Base-by-base conservation (phyloP, 306 rosid genomes). In the Fragaria iinumae region DNA sequence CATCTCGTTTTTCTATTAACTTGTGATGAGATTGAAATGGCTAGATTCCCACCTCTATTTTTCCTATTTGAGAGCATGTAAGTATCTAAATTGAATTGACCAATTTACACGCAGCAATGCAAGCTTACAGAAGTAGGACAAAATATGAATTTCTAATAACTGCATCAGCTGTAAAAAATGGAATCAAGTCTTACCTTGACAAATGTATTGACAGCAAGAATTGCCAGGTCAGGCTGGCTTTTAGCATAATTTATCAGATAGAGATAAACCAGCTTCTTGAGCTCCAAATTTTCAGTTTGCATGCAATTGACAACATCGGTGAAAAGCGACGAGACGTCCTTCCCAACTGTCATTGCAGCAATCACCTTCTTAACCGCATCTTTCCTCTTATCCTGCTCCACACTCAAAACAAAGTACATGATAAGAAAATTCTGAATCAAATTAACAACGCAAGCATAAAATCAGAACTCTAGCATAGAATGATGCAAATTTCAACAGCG, bases 331-430 rank as follows among this genome's bases (percentile, higher is more conserved):
- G 99, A 96, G 16, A 96, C 99, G 72, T 96, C 99, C 90, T 96
- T 96, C 85, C 98, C 99, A 41, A 96, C 99, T 55, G 99, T 96
- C 99, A 96, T 96, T 21, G 99, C 99, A 36, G 99, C 99, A 74
- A 96, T 96, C 73, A 96, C 99, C 85, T 96, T 96, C 87, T 96
- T 96, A 2, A 96, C 99, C 11, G 99, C 99, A 92, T 96, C 99
- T 84, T 96, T 96, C 82, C 99, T 91, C 85, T 92, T 96, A 83
- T 96, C 99, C 99, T 96, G 78, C 68, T 76, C 66, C 75, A 77
- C 77, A 83, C 39, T 50, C 36, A 53, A 77, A 36, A 43, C n/a
- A 74, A 6, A 47, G 38, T 6, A 68, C 23, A 41, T 18, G 20
- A 29, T 27, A 41, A 39, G n/a, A 13, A 36, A 36, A 20, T 38